Percentiles rank a stretch among this genome's conserved stretches.
phyloP scores from a whole-genome alignment of 768 basidiomycete genomes.

The Neoboletus magnificus region DNA sequence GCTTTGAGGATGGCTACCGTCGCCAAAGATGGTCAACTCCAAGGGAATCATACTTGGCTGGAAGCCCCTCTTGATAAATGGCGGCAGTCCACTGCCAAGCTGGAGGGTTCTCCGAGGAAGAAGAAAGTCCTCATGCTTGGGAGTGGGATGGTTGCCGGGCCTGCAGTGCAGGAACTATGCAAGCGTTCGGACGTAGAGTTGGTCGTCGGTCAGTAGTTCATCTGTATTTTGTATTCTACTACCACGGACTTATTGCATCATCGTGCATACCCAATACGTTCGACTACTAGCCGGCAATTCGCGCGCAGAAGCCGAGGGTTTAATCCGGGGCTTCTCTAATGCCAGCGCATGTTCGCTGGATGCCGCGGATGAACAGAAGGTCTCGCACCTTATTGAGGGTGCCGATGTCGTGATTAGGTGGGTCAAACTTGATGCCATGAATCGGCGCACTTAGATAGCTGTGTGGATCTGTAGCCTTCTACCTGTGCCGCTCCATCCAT shows the following conservation, averaged over 20 bases:
- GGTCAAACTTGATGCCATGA: conserved; percentile 11
- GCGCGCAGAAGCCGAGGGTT: conserved; percentile 48
- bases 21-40: conserved; percentile 54
- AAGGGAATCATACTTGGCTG: conserved; percentile 57
- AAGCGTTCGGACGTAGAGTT: conserved; percentile 61
- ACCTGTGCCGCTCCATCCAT: conserved; percentile 70
- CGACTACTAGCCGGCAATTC: conserved; percentile 66
- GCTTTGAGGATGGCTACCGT: conserved; percentile 74
- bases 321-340: conserved; percentile 44
- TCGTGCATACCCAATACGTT: conserved; percentile 4
- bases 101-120: conserved; percentile 31
- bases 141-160: conserved; percentile 94
- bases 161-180: conserved; percentile 75
- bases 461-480: conserved; percentile 54
- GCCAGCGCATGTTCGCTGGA: conserved; percentile 59
- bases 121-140: conserved; percentile 80
- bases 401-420: conserved; percentile 87
- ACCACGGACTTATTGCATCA: conserved; percentile 13
- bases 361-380: conserved; percentile 45
- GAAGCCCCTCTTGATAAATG: conserved; percentile 47
- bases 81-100: conserved; percentile 18
- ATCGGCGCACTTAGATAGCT: not conserved
- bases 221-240: conserved; percentile 8
- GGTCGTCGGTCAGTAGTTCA: conserved; percentile 62
- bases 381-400: conserved; percentile 51